Conservation (phyloP, 2,329 filamentous ascomycete genomes). For the Corinectria fuckeliana region DNA sequence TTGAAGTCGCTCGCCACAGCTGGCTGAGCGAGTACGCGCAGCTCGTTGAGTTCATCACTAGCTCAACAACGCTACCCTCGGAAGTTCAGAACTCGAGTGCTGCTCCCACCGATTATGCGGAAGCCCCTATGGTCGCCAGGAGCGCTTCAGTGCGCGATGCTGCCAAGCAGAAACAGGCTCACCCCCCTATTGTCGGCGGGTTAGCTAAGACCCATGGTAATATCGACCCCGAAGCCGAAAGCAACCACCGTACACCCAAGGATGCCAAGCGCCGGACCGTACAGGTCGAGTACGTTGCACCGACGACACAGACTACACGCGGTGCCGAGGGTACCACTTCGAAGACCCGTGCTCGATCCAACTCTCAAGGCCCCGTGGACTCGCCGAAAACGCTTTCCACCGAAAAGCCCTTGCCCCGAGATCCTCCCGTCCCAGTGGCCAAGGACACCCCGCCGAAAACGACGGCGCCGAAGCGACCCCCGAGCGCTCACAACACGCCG, state of each 20-base stretch:
- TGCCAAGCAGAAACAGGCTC: conserved; percentile 68
- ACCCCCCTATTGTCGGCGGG: conserved; percentile 62
- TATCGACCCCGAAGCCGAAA: conserved; percentile 70
- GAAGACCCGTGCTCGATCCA: conserved; percentile 35
- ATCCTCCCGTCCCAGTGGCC: conserved; percentile 58
- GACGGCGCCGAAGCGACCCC: conserved; percentile 50
- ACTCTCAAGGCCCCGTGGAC: conserved; percentile 53
- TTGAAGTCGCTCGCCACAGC: conserved; percentile 96
- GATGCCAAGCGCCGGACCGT: conserved; percentile 94
- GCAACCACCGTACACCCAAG: conserved; percentile 67
- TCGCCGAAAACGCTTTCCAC: conserved; percentile 42
- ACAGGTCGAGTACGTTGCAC: conserved; percentile 96
- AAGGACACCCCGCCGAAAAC: conserved; percentile 52
- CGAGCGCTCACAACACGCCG: conserved; percentile 52
- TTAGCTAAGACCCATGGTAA: conserved; percentile 76
- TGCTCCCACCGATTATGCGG: conserved; percentile 58
- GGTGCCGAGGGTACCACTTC: conserved; percentile 52
- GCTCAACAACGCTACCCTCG: conserved; percentile 84
- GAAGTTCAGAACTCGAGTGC: conserved; percentile 85
- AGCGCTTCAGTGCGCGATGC: conserved; percentile 93
- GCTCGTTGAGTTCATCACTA: conserved; percentile 95
- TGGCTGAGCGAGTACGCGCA: conserved; percentile 98
- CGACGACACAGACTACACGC: conserved; percentile 82
- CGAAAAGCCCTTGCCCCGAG: conserved; percentile 67
- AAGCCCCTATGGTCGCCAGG: conserved; percentile 72